Percentiles rank a stretch among this genome's conserved stretches.
Evolutionary conservation across 352 stramenopile genomes (phyloP).

Genomic region (Phytopythium delawarense): DNA sequence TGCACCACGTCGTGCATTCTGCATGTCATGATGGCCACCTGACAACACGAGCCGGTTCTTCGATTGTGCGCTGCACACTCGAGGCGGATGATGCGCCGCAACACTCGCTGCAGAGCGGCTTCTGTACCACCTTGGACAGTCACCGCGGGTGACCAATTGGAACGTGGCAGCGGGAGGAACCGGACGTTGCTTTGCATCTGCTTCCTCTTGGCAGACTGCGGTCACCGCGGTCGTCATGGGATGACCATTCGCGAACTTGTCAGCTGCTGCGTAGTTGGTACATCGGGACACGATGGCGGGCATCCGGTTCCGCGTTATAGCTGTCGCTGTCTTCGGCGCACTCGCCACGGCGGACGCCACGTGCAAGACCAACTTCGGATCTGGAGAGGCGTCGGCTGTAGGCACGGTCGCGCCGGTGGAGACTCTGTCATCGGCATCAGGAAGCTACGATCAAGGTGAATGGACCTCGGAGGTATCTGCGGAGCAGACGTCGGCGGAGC

Average conservation of each 20-base stretch:
- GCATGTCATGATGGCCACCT: not conserved
- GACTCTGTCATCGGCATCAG: not conserved
- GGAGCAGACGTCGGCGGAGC: not conserved
- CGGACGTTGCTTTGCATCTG: not conserved
- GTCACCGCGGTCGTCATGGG: not conserved
- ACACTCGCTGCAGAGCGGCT: no score
- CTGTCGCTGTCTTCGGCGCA: slow-evolving; percentile 1
- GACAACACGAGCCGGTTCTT: not conserved
- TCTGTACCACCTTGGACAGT: no score
- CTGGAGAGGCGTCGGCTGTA: not conserved
- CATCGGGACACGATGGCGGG: not conserved
- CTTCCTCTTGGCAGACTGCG: not conserved
- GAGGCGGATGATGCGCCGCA: no score
- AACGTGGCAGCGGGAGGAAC: not conserved
- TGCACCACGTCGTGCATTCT: no score
- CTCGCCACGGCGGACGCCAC: not conserved
- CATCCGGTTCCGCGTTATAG: not conserved
- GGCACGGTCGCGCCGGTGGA: not conserved
- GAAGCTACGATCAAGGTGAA: not conserved
- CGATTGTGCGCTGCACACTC: not conserved
- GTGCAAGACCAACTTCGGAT: slow-evolving; percentile 1
- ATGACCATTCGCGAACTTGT: not conserved
- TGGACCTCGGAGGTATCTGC: not conserved
- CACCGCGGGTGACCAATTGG: no score
- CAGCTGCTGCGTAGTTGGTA: not conserved